Evolutionary conservation across 2,329 filamentous ascomycete genomes (phyloP), one percentile per base, ranked within the genome.

Genomic region (Beauveria brongniartii): DNA sequence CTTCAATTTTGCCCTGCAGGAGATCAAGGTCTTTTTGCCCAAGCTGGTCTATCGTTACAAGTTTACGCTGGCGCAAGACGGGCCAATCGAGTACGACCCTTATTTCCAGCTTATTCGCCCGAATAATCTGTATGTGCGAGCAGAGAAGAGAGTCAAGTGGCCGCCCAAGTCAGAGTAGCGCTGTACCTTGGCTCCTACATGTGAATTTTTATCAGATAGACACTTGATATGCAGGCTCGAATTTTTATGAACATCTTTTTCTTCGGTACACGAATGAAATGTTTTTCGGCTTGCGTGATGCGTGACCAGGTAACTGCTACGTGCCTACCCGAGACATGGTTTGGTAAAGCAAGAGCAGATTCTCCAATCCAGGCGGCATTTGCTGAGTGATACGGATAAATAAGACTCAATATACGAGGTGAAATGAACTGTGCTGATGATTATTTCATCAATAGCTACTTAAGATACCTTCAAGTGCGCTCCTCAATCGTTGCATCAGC

Each of bases 1-100:
- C 0, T 86, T 85, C 76, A 87, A 85, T 70, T 85, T 87, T 69
- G 84, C 83, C 0, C 72, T 87, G 7, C 77, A 80, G 62, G 83
- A 87, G 69, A 75, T 85, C 62, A 86, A 86, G 73, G 75, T 85
- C 4, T 79, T 84, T 44, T 14, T 87, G 64, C 74, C 78, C 1
- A 82, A 86, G 72, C 71, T 87, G 43, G 70, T 87, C 2, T 86
- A 79, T 61, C 75, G 84, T 8, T 87, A 87, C 67, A 73, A 80
- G 59, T 87, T 84, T 62, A 70, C 63, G 10, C 69, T 76, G n/a
- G 82, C 78, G n/a, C 75, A 75, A 4, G 74, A 81, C 5, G 79
- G 74, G 1, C 72, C 78, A 0, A 72, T 85, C 6, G 81, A 84
- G 59, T 85, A 85, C 52, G 82, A 85, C 63, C 82, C 82, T 1